Base-by-base conservation (phyloP, 2,329 filamentous ascomycete species). In the Hymenoscyphus fraxineus region DNA sequence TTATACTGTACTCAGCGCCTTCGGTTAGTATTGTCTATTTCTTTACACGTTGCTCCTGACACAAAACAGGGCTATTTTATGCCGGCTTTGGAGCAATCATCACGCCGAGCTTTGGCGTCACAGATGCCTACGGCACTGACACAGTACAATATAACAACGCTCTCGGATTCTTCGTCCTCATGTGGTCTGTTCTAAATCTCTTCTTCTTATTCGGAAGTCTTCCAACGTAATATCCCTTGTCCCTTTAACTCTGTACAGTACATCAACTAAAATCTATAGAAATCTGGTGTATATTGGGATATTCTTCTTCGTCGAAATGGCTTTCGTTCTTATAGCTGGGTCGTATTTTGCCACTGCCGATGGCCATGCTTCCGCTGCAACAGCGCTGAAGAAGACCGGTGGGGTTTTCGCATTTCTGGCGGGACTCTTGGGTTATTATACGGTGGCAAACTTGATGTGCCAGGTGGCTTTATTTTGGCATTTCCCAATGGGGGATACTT, bases 1-100 rank as follows among this genome's bases (percentile, higher is more conserved):
- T 0, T 85, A 85, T 63, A 85, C 82, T 0, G 80, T 83, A 0
- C 78, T 84, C 41, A 81, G 80, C 65, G 82, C 82, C 6, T 85
- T 85, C 65, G 82, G 83, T 79, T 66, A 60, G 63, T 59, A 51
- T n/a, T 44, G 2, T n/a, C 15, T 44, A 15, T 7, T 5, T 5
- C 7, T 44, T 9, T 44, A 10, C 41, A 16, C 16, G 6, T 4
- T n/a, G 19, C 16, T 44, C 19, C 41, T 44, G 41, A 44, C n/a
- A 27, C 4, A 19, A 15, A 7, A 19, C 38, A 78, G 77, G 78
- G 3, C 75, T 83, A 16, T 83, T 83, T 69, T 82, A 83, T 62
- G 78, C 77, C 22, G 81, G 80, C 1, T 83, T 80, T 57, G 81
- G 80, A 4, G 78, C 80, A 3, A 78, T 82, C 22, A 66, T 82